Percentiles rank a stretch among this genome's conserved stretches.
Conservation (phyloP, 2,329 filamentous ascomycete genomes). For the Aspergillus glaucus region DNA sequence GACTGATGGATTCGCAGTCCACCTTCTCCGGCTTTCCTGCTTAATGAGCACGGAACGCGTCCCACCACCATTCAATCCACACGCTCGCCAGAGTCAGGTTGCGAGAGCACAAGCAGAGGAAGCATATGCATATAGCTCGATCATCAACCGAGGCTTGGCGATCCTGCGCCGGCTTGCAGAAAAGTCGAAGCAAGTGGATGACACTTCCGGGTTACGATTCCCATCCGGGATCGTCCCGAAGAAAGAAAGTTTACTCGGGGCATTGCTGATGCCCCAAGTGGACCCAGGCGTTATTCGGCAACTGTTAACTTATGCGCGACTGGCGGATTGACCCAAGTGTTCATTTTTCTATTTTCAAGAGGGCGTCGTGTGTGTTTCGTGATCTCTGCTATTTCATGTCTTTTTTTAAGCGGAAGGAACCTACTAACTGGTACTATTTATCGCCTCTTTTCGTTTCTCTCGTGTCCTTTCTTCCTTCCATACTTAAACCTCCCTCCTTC, state of each 20-base stretch:
- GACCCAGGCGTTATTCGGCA: conserved; percentile 60
- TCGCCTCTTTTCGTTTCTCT: conserved; percentile 12
- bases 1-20: conserved; percentile 75
- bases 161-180: conserved; percentile 64
- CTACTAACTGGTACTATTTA: conserved; percentile 9
- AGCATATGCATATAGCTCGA: conserved; percentile 41
- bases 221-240: conserved; percentile 60
- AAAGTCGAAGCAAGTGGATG: conserved; percentile 54
- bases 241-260: conserved; percentile 60
- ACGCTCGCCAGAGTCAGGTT: conserved; percentile 27
- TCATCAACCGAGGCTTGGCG: conserved; percentile 62
- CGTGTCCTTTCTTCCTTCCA: conserved; percentile 14
- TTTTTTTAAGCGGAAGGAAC: conserved; percentile 7
- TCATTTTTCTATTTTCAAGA: not conserved
- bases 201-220: conserved; percentile 44
- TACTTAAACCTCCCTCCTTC: conserved; percentile 8
- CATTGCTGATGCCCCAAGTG: conserved; percentile 60
- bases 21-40: conserved; percentile 68
- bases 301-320: conserved; percentile 57
- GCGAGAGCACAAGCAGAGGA: conserved; percentile 36
- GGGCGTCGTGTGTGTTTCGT: conserved; percentile 1
- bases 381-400: conserved; percentile 6
- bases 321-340: conserved; percentile 38
- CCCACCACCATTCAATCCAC: conserved; percentile 7
- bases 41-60: conserved; percentile 62